Base-by-base conservation (phyloP, 306 rosid genomes). In the Hippophae rhamnoides region DNA sequence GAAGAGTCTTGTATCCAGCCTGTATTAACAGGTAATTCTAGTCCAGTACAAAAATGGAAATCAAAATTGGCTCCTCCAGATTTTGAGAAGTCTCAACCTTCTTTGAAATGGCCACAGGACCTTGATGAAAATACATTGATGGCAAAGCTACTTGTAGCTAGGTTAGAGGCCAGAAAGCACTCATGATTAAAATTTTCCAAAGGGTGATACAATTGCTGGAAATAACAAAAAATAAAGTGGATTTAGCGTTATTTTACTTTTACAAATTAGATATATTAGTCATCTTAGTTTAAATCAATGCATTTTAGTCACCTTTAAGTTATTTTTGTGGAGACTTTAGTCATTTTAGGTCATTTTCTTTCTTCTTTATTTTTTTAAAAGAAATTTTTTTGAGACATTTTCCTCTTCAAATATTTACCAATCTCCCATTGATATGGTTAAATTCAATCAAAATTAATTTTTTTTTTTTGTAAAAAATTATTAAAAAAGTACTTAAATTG, bases 81-180 rank as follows among this genome's bases (percentile, higher is more conserved):
- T 55, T 72, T 78, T 46, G 76, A 65, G 50, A 62, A 66, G 53
- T 62, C 72, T 14, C 79, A 70, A 64, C 65, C 67, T 53, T 73
- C 73, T 25, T 69, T 64, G 48, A 80, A 73, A 65, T 81, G 84
- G 82, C 90, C 88, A 12, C 73, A 14, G 67, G 90, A 79, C 50
- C 65, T 85, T 9, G 75, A 83, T 43, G 90, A 89, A 64, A 72
- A 85, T 73, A 81, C 95, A 41, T 78, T 89, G 83, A 71, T 89
- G 86, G 89, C 94, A 60, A 86, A 89, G 64, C 72, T 89, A 14
- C 82, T 85, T n/a, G 90, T 79, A 72, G 97, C 95, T 57, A 83
- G 97, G 75, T 68, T 85, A 61, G 94, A 85, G 66, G 70, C 66
- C 63, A 78, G 66, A 61, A 79, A 79, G 66, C 77, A 27, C 38